These are phyloP conservation scores for Cenococcum geophilum DNA, from an alignment of 495 filamentous ascomycete genomes.

Conservation along the genomic window DNA sequence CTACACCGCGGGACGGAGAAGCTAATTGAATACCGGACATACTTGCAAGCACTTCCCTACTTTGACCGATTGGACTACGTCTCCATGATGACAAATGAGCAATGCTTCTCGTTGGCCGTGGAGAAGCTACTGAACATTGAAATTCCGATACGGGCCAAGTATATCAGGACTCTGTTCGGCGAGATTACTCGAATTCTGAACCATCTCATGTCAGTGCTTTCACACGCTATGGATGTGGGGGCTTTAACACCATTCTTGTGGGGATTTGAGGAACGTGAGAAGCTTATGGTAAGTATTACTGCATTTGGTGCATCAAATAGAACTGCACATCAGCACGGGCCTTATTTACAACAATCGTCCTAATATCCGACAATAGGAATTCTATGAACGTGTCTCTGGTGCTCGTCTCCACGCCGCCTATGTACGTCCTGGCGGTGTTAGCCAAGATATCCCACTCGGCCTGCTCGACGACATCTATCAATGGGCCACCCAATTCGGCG, in stretches of 20 bases:
- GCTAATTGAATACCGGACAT: conserved; percentile 99
- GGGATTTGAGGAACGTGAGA: conserved; percentile 99
- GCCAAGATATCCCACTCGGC: conserved; percentile 89
- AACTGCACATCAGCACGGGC: background rate
- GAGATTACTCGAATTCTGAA: conserved; percentile 95
- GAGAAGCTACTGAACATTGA: conserved; percentile 98
- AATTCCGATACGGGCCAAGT: conserved; percentile 92
- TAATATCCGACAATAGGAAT: conserved; percentile 54
- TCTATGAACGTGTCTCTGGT: conserved; percentile 98
- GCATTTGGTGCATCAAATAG: background rate
- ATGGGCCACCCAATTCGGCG: conserved; percentile 99
- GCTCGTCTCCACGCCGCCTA: conserved; percentile 98
- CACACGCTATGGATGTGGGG: conserved; percentile 99
- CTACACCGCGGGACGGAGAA: conserved; percentile 98
- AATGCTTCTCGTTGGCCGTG: conserved; percentile 89
- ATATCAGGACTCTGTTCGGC: conserved; percentile 91
- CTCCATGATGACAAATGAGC: conserved; percentile 99
- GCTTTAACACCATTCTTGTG: conserved; percentile 97
- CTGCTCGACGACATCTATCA: conserved; percentile 99
- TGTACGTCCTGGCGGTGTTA: conserved; percentile 93
- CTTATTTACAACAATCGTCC: background rate
- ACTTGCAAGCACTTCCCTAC: conserved; percentile 96
- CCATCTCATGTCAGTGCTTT: conserved; percentile 96
- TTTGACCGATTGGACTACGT: conserved; percentile 99
- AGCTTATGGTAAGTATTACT: conserved; percentile 68